Base-by-base conservation (phyloP, 805 yeast genomes). In the Teunomyces lycoperdinae region DNA sequence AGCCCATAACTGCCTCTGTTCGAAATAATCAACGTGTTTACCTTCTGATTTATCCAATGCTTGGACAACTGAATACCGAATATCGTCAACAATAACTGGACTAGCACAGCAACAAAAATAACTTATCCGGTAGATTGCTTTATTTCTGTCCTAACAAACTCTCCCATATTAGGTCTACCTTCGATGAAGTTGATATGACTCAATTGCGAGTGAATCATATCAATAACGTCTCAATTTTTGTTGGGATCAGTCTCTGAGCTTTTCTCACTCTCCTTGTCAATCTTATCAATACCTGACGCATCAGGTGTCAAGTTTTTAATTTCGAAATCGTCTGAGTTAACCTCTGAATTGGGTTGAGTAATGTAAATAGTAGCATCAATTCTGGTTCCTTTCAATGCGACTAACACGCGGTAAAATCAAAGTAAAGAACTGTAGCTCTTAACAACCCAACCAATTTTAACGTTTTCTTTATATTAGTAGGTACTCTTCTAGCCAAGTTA, bases 1-100 rank as follows among this genome's bases (percentile, higher is more conserved):
- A 1, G 74, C 68, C 94, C 95, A 87, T 10, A 77, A 72, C 66
- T 85, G 89, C 40, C 84, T 74, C 59, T 86, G 91, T 60, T 88
- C 95, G 59, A 73, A 83, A 56, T 82, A 83, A 51, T 84, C 90
- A 16, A 86, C 78, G 36, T 86, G 74, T 36, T 75, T 68, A 13
- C 71, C 60, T 24, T 56, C 48, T 7, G 43, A 41, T 29, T 62
- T 50, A 27, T 70, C 63, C 43, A 81, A 59, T 46, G 74, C 60
- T 40, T 67, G 54, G 0, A 77, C 71, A 4, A 83, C 76, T 5
- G 74, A 61, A 34, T 54, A 54, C 11, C 69, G 54, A 36, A 66
- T 34, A 35, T 64, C 68, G 35, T 64, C 70, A 13, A 63, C 66
- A 67, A 66, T 60, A 10, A 51, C 43, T 6, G 69, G 68, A 36